A percentile compares a stretch with the other conserved stretches of the same genome.
phyloP scores from a whole-genome alignment of 1,284 basidiomycete species.

The Trichosporon sp. region DNA sequence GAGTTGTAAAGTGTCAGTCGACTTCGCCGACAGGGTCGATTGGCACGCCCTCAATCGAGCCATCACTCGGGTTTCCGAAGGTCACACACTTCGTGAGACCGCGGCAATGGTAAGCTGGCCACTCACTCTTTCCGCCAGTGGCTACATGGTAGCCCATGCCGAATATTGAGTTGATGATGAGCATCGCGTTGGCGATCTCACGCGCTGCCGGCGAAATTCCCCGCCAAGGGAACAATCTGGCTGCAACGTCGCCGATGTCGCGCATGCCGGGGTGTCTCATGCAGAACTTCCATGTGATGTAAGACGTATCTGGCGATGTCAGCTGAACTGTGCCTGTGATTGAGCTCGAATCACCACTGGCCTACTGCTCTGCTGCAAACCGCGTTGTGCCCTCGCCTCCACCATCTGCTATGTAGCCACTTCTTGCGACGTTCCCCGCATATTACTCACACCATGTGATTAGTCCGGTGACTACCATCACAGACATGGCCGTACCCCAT shows the following conservation, averaged over 20 bases:
- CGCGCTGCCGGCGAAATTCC: conserved; percentile 25
- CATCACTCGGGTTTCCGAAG: too few relatives aligned
- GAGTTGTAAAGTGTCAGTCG: neutral
- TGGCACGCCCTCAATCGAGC: too few relatives aligned
- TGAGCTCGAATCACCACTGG: too few relatives aligned
- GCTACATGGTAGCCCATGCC: conserved; percentile 46
- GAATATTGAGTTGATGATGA: conserved; percentile 39
- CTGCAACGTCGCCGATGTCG: conserved; percentile 61
- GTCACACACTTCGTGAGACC: too few relatives aligned
- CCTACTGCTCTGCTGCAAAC: neutral
- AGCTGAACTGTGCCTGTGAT: neutral
- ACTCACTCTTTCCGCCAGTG: conserved; percentile 39
- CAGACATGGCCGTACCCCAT: conserved; percentile 50
- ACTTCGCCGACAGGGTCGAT: too few relatives aligned
- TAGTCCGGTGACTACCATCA: conserved; percentile 55
- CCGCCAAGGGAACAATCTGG: conserved; percentile 47
- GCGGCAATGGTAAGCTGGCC: too few relatives aligned
- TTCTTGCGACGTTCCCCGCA: too few relatives aligned
- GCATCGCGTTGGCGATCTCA: conserved; percentile 33
- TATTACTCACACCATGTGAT: conserved; percentile 40
- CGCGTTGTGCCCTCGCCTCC: too few relatives aligned
- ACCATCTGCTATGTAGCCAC: too few relatives aligned
- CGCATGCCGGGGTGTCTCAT: conserved; percentile 57
- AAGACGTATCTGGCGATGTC: conserved; percentile 31
- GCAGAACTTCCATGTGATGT: conserved; percentile 51